These are phyloP conservation scores for Choanephora cucurbitarum DNA, from an alignment of 371 early-diverging fungal species.

Conservation along the genomic window DNA sequence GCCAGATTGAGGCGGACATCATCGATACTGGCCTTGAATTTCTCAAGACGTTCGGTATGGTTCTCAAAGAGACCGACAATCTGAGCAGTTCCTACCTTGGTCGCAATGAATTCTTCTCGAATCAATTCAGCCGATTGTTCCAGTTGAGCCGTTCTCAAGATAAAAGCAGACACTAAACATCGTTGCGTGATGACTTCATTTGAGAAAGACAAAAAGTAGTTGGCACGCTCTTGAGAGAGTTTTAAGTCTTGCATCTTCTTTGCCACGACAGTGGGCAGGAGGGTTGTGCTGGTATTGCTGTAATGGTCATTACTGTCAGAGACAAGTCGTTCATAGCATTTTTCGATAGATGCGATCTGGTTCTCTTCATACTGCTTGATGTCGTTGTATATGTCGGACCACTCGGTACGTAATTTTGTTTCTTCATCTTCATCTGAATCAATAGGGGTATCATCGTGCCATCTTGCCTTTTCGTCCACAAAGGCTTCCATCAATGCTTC, in stretches of 20 bases:
- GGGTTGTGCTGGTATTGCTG: constrained; percentile 11
- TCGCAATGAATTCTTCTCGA: constrained; percentile 43
- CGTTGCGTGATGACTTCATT: constrained; percentile 44
- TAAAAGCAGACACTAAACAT: constrained; percentile 37
- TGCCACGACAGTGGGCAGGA: constrained; percentile 22
- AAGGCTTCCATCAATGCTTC: constrained; percentile 27
- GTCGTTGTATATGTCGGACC: constrained; percentile 8
- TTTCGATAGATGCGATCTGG: constrained; percentile 15
- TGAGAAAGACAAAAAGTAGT: constrained; percentile 31
- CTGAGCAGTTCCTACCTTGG: constrained; percentile 11
- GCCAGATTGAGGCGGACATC: constrained; percentile 31
- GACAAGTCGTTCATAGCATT: constrained; percentile 18
- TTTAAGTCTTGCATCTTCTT: constrained; percentile 27
- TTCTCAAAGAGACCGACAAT: constrained; percentile 11
- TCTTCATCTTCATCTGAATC: constrained; percentile 25
- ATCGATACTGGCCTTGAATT: constrained; percentile 36
- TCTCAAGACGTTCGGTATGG: constrained; percentile 30
- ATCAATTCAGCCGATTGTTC: constrained; percentile 48
- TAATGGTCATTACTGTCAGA: constrained; percentile 11
- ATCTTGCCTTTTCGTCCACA: constrained; percentile 41
- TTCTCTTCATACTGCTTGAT: constrained; percentile 23
- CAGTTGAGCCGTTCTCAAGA: constrained; percentile 34
- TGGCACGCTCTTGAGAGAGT: constrained; percentile 12
- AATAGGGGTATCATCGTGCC: constrained; percentile 21
- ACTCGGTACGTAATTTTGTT: constrained; percentile 22